phyloP scores from a whole-genome alignment of 331 rosid genomes.

The Ulmus americana region DNA sequence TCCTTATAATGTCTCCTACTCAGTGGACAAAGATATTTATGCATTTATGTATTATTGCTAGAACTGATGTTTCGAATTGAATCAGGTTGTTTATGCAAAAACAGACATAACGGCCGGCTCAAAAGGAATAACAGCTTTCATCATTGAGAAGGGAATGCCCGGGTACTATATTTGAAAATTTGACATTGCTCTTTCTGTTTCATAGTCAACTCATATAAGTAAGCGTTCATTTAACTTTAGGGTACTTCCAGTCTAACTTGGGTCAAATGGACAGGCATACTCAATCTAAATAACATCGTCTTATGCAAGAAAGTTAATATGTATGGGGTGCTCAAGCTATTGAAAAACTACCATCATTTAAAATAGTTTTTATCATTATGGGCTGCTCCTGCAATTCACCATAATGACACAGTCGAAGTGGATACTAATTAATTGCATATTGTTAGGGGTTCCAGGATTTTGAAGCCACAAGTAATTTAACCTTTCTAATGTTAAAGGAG shows the following conservation, averaged over 20 bases:
- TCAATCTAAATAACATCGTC: background rate
- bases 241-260: slow-evolving; percentile 8
- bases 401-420: background rate
- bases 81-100: slow-evolving; percentile 91
- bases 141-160: slow-evolving; percentile 89
- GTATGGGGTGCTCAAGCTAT: background rate
- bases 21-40: background rate
- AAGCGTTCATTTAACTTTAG: slow-evolving; percentile 2
- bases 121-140: slow-evolving; percentile 92
- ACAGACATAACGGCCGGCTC: slow-evolving; percentile 75
- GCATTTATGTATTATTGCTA: background rate
- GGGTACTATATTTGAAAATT: slow-evolving; percentile 50
- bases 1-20: background rate
- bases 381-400: background rate
- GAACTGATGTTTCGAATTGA: slow-evolving; percentile 34
- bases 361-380: background rate
- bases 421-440: background rate
- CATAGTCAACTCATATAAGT: slow-evolving; percentile 5
- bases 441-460: background rate
- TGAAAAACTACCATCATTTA: background rate
- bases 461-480: background rate
- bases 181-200: slow-evolving; percentile 22
- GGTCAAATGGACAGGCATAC: background rate
- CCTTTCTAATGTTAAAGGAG: background rate
- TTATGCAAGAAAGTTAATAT: background rate